Percentiles rank a stretch among this genome's conserved stretches.
Evolutionary conservation across 192 early-diverging fungal species (phyloP).

Genomic region (Umbelopsis sp.): DNA sequence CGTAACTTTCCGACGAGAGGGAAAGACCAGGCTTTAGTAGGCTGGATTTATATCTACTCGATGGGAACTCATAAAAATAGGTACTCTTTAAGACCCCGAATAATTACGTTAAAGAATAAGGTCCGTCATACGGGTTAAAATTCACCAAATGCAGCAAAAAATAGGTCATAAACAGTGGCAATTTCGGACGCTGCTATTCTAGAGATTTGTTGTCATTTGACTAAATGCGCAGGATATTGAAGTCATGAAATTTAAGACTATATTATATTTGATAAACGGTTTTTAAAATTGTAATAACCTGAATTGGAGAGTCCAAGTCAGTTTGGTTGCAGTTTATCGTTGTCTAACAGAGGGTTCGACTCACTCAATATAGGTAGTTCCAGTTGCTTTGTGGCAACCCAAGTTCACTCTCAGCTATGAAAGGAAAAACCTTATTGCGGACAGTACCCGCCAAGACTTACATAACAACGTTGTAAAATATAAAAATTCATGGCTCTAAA

Average conservation of each 20-base stretch:
- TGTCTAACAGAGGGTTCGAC: neutral
- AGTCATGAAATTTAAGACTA: too few relatives aligned
- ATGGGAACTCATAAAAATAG: neutral
- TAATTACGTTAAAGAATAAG: neutral
- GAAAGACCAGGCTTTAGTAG: neutral
- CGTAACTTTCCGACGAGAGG: neutral
- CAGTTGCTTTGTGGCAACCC: too few relatives aligned
- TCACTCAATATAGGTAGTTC: too few relatives aligned
- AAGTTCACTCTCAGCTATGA: neutral
- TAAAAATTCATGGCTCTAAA: neutral
- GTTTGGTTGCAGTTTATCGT: neutral
- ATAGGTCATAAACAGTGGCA: neutral
- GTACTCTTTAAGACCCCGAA: neutral
- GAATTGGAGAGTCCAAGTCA: neutral
- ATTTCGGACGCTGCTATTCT: too few relatives aligned
- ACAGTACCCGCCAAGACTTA: neutral
- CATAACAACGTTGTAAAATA: neutral
- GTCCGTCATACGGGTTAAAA: neutral
- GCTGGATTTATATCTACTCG: too few relatives aligned
- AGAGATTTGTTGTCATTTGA: too few relatives aligned
- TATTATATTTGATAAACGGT: too few relatives aligned
- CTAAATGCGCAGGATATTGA: too few relatives aligned
- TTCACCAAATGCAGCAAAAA: conserved; percentile 2
- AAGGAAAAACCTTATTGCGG: neutral
- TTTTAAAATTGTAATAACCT: too few relatives aligned